A percentile compares a stretch with the other conserved stretches of the same genome.
phyloP scores from a whole-genome alignment of 768 basidiomycete species.

The Suillus tomentosus region DNA sequence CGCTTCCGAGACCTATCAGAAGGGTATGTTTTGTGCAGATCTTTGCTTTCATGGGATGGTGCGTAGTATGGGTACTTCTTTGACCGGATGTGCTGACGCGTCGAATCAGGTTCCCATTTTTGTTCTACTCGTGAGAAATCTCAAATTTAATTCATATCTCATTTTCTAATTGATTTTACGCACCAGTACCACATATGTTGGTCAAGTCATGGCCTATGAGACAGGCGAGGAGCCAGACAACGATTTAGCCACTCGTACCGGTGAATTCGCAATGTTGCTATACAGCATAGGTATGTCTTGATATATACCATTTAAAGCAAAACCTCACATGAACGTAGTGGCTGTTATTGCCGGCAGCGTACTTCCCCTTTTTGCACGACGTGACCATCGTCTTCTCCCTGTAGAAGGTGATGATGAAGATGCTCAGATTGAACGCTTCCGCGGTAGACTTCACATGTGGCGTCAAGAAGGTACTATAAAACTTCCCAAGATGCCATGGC shows the following conservation, averaged over 20 bases:
- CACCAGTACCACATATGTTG: constrained; percentile 85
- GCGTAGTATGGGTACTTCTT: constrained; percentile 24
- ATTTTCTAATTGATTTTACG: constrained; percentile 7
- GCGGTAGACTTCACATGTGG: constrained; percentile 76
- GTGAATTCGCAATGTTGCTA: constrained; percentile 86
- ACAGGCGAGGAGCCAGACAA: constrained; percentile 70
- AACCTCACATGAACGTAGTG: constrained; percentile 46
- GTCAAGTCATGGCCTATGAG: constrained; percentile 91
- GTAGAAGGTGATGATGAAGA: constrained; percentile 71
- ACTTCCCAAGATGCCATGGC: constrained; percentile 87
- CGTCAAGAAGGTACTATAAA: constrained; percentile 77
- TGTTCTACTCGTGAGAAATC: constrained; percentile 78
- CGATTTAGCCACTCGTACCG: constrained; percentile 82
- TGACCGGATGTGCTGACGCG: constrained; percentile 13
- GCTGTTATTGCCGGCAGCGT: constrained; percentile 81
- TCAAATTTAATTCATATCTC: background rate
- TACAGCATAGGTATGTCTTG: constrained; percentile 75
- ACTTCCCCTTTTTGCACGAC: constrained; percentile 78
- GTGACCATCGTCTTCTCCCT: constrained; percentile 79
- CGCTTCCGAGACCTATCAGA: constrained; percentile 80
- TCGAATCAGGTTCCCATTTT: constrained; percentile 80
- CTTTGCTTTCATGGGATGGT: constrained; percentile 98
- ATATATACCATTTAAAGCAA: constrained; percentile 2
- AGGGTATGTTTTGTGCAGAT: constrained; percentile 93
- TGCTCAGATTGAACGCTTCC: constrained; percentile 69